These are phyloP conservation scores for Mucor sp. DNA, from an alignment of 371 early-diverging fungal species.

Conservation along the genomic window DNA sequence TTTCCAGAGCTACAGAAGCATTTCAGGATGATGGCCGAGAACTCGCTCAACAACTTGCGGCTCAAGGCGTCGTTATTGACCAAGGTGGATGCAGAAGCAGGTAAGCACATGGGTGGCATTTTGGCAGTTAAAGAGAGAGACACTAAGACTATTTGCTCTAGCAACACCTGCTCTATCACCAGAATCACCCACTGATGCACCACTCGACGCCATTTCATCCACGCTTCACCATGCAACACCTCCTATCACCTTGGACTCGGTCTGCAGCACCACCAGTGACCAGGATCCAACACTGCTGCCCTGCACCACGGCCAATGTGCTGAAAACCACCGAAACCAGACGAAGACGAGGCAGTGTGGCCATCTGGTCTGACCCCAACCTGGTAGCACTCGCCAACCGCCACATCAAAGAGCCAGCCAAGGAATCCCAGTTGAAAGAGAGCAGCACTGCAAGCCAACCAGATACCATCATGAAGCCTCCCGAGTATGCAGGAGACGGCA, in stretches of 20 bases:
- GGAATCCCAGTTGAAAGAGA: conserved; percentile 6
- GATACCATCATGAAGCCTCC: neutral
- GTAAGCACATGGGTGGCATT: neutral
- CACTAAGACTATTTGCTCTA: neutral
- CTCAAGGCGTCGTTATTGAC: conserved; percentile 20
- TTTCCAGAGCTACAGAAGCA: conserved; percentile 40
- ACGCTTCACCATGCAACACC: neutral
- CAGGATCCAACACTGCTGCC: conserved; percentile 47
- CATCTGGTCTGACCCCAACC: conserved; percentile 78
- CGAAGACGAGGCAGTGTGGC: conserved; percentile 76
- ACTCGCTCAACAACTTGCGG: conserved; percentile 19
- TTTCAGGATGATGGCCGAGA: conserved; percentile 36
- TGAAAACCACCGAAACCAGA: conserved; percentile 45
- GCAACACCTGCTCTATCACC: conserved; percentile 8
- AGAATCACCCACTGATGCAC: neutral
- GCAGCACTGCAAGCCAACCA: neutral
- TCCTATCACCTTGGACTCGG: conserved; percentile 25
- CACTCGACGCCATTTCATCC: neutral
- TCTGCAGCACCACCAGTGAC: conserved; percentile 50
- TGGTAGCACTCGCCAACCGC: conserved; percentile 57
- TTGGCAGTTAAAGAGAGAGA: neutral
- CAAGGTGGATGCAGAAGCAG: neutral
- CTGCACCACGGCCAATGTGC: conserved; percentile 17
- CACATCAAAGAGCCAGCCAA: conserved; percentile 10
- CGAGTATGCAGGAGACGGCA: neutral